Percentiles rank a stretch among this genome's conserved stretches.
These are phyloP conservation scores for Paecilomyces fulvus DNA, from an alignment of 2,329 filamentous ascomycete species.

Conservation along the genomic window DNA sequence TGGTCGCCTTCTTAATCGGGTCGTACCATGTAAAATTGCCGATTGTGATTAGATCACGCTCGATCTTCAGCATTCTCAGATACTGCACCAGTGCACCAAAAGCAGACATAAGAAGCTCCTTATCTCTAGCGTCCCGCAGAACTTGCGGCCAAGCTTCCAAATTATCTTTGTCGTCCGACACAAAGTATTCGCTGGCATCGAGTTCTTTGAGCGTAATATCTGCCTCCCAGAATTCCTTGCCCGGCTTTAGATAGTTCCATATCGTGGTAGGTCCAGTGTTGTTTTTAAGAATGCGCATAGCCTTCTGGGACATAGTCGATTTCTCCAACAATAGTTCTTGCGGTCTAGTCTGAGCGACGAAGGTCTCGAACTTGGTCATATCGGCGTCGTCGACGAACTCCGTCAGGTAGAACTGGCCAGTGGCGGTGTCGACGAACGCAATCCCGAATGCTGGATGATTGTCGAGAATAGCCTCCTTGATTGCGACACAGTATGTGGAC, in stretches of 20 bases:
- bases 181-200: constrained; percentile 70
- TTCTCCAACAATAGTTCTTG: constrained; percentile 88
- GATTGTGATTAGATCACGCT: constrained; percentile 76
- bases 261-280: constrained; percentile 88
- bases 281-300: constrained; percentile 87
- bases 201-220: constrained; percentile 76
- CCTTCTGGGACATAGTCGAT: constrained; percentile 75
- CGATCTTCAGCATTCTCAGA: constrained; percentile 76
- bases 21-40: constrained; percentile 88
- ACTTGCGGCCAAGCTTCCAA: constrained; percentile 68
- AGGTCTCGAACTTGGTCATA: constrained; percentile 93
- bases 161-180: constrained; percentile 47
- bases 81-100: constrained; percentile 86
- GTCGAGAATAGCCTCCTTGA: constrained; percentile 69
- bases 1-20: constrained; percentile 83
- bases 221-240: constrained; percentile 82
- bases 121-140: constrained; percentile 63
- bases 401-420: constrained; percentile 88
- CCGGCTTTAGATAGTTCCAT: constrained; percentile 87
- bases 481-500: constrained; percentile 90
- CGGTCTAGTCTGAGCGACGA: constrained; percentile 84
- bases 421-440: constrained; percentile 90
- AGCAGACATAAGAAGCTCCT: constrained; percentile 80
- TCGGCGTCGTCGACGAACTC: constrained; percentile 88
- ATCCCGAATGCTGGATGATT: constrained; percentile 79